phyloP scores from a whole-genome alignment of 805 yeast genomes.

The Komagataella populi region DNA sequence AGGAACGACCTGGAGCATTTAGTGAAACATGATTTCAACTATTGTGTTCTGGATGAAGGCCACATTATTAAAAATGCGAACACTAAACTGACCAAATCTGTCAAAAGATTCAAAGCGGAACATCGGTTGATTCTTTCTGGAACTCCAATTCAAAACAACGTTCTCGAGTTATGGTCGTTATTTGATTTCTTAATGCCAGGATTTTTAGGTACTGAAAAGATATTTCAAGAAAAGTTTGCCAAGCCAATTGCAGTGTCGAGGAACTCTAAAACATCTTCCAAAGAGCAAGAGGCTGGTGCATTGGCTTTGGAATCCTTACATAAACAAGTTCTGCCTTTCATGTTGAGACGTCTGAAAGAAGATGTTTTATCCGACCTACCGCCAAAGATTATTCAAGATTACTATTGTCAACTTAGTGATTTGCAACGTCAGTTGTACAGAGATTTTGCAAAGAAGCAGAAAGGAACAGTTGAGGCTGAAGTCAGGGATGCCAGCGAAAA shows the following conservation, averaged over 20 bases:
- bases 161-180: constrained; percentile 91
- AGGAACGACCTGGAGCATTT: constrained; percentile 75
- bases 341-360: constrained; percentile 90
- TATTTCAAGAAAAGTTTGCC: constrained; percentile 91
- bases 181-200: constrained; percentile 99
- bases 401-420: constrained; percentile 90
- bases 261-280: constrained; percentile 75
- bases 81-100: constrained; percentile 81
- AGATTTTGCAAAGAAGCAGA: constrained; percentile 82
- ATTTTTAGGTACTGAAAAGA: constrained; percentile 86
- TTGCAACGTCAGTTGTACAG: constrained; percentile 78
- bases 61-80: constrained; percentile 89
- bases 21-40: constrained; percentile 57
- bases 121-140: constrained; percentile 90
- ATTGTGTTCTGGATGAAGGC: constrained; percentile 95
- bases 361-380: constrained; percentile 94
- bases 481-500: constrained; percentile 24
- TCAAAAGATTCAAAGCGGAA: constrained; percentile 69
- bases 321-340: constrained; percentile 91
- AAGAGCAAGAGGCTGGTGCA: constrained; percentile 95
- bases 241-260: constrained; percentile 94
- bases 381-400: constrained; percentile 96
- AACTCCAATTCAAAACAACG: constrained; percentile 96
- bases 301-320: constrained; percentile 91
- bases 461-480: constrained; percentile 53